These are phyloP conservation scores for Talaromyces sp. DNA, from an alignment of 2,329 filamentous ascomycete genomes.

Conservation along the genomic window DNA sequence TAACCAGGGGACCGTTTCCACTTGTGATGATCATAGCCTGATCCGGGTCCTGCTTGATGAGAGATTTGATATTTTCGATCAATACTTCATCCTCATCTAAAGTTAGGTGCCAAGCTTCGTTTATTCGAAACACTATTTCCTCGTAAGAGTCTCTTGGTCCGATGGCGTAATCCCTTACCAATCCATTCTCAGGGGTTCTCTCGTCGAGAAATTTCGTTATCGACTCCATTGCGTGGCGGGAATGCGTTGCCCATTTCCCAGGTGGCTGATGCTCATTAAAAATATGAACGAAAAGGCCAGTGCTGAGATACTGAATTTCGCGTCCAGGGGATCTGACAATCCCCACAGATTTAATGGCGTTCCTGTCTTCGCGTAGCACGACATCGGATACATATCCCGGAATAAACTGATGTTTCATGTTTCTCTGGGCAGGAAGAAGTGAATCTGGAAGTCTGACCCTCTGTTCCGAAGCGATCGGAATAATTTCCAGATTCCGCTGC, in stretches of 20 bases:
- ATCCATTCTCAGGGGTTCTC: not conserved
- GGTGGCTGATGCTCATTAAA: not conserved
- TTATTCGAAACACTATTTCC: not conserved
- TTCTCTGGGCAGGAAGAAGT: not conserved
- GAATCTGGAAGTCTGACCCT: not conserved
- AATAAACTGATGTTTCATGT: not conserved
- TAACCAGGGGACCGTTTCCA: not conserved
- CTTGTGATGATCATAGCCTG: not conserved
- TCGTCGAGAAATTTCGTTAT: not conserved
- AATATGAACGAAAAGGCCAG: not conserved
- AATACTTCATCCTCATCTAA: not conserved
- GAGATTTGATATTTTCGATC: not conserved
- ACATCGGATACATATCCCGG: not conserved
- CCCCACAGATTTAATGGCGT: not conserved
- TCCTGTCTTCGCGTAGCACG: not conserved
- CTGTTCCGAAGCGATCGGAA: not conserved
- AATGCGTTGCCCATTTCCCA: not conserved
- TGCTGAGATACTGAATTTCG: not conserved
- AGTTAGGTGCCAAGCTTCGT: not conserved
- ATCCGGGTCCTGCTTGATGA: not conserved
- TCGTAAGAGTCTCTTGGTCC: not conserved
- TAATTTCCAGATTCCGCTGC: not conserved
- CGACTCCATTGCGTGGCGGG: not conserved
- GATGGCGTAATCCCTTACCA: not conserved
- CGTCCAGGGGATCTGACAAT: not conserved